A percentile compares a stretch with the other conserved stretches of the same genome.
phyloP scores from a whole-genome alignment of 371 early-diverging fungal species.

The Phascolomyces articulosus region DNA sequence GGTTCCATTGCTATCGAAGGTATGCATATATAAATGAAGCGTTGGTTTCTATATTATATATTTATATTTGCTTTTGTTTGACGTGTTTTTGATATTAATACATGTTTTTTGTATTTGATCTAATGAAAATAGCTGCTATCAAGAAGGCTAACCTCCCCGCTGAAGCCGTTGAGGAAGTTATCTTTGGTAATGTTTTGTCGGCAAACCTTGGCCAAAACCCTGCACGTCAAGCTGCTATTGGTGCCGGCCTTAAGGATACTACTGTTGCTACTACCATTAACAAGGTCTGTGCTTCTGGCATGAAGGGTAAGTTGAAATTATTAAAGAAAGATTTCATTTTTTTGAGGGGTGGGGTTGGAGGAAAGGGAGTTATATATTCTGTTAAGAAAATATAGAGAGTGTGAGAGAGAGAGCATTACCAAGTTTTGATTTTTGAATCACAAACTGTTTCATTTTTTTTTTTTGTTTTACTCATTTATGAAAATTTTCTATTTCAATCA shows the following conservation, averaged over 20 bases:
- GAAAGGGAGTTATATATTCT: too few relatives aligned
- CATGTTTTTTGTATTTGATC: slow-evolving; percentile 1
- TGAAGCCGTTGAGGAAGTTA: slow-evolving; percentile 80
- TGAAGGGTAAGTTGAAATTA: slow-evolving; percentile 73
- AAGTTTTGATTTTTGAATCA: too few relatives aligned
- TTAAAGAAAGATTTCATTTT: not conserved
- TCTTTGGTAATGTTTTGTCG: slow-evolving; percentile 88
- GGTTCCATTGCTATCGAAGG: slow-evolving; percentile 92
- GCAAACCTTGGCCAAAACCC: slow-evolving; percentile 95
- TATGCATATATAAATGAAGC: slow-evolving; percentile 23
- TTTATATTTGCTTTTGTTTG: not conserved
- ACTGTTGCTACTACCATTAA: slow-evolving; percentile 92
- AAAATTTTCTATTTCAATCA: too few relatives aligned
- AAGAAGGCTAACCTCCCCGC: slow-evolving; percentile 70
- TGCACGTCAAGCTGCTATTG: slow-evolving; percentile 93
- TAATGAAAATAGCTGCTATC: slow-evolving; percentile 61
- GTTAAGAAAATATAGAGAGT: too few relatives aligned
- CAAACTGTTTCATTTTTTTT: too few relatives aligned
- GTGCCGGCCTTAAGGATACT: slow-evolving; percentile 79
- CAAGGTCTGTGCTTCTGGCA: slow-evolving; percentile 98
- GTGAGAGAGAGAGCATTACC: too few relatives aligned
- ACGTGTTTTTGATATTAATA: not conserved
- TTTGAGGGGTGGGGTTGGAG: too few relatives aligned
- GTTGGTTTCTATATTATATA: not conserved
- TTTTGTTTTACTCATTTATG: too few relatives aligned